These are phyloP conservation scores for Cryptococcus floricola DNA, from an alignment of 1,284 basidiomycete genomes.

Conservation along the genomic window DNA sequence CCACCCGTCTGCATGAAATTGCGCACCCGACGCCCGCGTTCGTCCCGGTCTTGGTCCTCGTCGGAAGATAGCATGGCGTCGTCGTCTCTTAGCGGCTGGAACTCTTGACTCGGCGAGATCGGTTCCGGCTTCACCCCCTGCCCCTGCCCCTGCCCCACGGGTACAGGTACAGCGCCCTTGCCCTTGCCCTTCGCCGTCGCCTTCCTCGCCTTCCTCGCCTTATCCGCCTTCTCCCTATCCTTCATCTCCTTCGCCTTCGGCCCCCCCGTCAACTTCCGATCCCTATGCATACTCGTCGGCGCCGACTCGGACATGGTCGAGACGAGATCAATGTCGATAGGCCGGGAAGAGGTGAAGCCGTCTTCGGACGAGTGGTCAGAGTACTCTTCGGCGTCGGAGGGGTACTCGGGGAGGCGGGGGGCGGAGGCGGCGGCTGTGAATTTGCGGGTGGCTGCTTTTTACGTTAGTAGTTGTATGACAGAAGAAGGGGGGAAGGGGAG, in stretches of 20 bases:
- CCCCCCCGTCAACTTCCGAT: conserved; percentile 41
- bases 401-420: conserved; percentile 51
- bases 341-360: conserved; percentile 53
- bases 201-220: conserved; percentile 2
- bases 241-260: conserved; percentile 43
- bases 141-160: conserved; percentile 9
- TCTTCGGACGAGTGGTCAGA: conserved; percentile 90
- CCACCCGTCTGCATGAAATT: conserved; percentile 44
- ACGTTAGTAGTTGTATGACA: neutral
- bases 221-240: conserved; percentile 12
- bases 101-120: conserved; percentile 32
- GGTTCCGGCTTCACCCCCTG: conserved; percentile 39
- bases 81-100: conserved; percentile 23
- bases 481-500: neutral
- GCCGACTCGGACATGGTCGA: conserved; percentile 81
- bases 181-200: too few species aligned
- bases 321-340: conserved; percentile 81
- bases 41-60: conserved; percentile 39
- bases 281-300: conserved; percentile 66
- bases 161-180: conserved; percentile 5
- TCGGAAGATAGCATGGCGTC: conserved; percentile 40
- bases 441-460: neutral
- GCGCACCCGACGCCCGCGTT: conserved; percentile 30
- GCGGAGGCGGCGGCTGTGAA: conserved; percentile 21
- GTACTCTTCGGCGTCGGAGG: conserved; percentile 60